Evolutionary conservation across 192 early-diverging fungal species (phyloP).

Genomic region (Podila verticillata): DNA sequence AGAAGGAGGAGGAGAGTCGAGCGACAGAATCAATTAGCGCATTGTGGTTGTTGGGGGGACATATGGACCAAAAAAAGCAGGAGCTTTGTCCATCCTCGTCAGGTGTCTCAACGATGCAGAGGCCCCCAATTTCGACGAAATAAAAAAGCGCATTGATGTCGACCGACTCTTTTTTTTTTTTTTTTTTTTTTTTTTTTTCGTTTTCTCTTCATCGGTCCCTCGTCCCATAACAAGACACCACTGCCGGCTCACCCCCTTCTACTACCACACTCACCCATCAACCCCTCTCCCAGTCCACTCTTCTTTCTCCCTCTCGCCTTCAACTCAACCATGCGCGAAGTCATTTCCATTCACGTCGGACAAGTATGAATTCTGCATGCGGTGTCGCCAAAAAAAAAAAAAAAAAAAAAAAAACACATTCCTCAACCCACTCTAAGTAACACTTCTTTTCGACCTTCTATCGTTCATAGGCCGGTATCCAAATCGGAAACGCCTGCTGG

Average conservation of each 20-base stretch:
- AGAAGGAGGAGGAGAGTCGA: neutral
- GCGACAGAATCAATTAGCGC: neutral
- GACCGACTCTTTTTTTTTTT: neutral
- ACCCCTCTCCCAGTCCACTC: constrained; percentile 6
- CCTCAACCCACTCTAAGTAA: neutral
- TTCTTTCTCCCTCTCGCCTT: no score
- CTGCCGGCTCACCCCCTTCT: constrained; percentile 5
- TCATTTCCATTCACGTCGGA: constrained; percentile 83
- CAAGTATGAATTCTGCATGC: constrained; percentile 41
- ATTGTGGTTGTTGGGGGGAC: no score
- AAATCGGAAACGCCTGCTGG: constrained; percentile 99
- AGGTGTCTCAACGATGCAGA: neutral
- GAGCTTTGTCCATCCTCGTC: neutral
- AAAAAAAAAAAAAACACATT: no score
- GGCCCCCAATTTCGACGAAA: neutral
- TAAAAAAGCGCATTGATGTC: neutral
- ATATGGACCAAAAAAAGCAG: no score
- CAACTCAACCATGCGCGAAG: constrained; percentile 71
- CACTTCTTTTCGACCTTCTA: neutral
- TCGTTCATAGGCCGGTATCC: constrained; percentile 89
- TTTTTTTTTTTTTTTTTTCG: constrained; percentile 20
- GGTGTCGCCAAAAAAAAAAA: no score
- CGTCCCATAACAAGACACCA: constrained; percentile 32
- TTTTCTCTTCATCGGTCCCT: constrained; percentile 30
- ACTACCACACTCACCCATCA: neutral